Evolutionary conservation across 1,139 yeast species (phyloP).

Genomic region (Yamadazyma siamensis): DNA sequence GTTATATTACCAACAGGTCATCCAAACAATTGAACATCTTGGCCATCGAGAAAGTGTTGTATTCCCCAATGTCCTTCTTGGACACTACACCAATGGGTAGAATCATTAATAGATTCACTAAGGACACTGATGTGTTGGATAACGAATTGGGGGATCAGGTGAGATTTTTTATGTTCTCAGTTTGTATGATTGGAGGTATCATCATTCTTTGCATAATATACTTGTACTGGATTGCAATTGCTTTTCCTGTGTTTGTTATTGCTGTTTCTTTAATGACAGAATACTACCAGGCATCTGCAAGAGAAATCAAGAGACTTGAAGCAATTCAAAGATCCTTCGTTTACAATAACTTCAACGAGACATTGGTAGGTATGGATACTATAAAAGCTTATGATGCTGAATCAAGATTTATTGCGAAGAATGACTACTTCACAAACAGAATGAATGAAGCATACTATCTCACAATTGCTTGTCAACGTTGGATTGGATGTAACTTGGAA

Average conservation of each 20-base stretch:
- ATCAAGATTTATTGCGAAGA: conserved; percentile 28
- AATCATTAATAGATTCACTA: conserved; percentile 53
- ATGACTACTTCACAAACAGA: conserved; percentile 32
- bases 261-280: conserved; percentile 26
- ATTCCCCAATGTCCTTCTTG: conserved; percentile 45
- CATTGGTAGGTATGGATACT: conserved; percentile 43
- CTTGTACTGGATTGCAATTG: conserved; percentile 46
- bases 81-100: conserved; percentile 47
- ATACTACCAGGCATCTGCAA: conserved; percentile 41
- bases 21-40: conserved; percentile 33
- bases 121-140: conserved; percentile 47
- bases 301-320: conserved; percentile 45
- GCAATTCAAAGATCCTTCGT: conserved; percentile 45
- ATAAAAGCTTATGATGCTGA: conserved; percentile 38
- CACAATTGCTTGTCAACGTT: conserved; percentile 42
- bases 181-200: conserved; percentile 40
- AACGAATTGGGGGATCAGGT: conserved; percentile 46
- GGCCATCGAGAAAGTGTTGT: conserved; percentile 21
- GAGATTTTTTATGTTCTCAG: conserved; percentile 38
- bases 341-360: conserved; percentile 45
- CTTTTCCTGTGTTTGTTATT: conserved; percentile 42
- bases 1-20: conserved; percentile 50
- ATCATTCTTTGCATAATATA: conserved; percentile 41
- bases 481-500: conserved; percentile 43
- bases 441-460: conserved; percentile 45